These are phyloP conservation scores for Dispira parvispora DNA, from an alignment of 192 early-diverging fungal species.

Conservation along the genomic window DNA sequence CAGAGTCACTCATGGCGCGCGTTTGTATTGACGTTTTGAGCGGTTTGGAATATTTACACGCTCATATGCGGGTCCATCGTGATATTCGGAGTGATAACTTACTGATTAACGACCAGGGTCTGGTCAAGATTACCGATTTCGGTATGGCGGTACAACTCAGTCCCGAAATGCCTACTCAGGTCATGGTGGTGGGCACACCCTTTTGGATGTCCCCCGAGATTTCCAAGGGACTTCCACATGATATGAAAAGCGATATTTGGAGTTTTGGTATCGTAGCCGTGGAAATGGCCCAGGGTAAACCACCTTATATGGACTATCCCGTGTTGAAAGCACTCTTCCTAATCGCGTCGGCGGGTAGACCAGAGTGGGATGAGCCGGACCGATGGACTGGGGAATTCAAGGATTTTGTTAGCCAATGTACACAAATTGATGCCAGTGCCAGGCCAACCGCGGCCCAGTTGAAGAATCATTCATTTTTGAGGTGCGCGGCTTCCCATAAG, in stretches of 20 bases:
- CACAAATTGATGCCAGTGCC: not conserved
- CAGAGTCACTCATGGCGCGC: slow-evolving; percentile 20
- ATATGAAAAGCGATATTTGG: slow-evolving; percentile 26
- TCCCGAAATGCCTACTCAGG: slow-evolving; percentile 18
- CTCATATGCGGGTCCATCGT: slow-evolving; percentile 27
- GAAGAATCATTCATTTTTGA: slow-evolving; percentile 1
- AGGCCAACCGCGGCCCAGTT: not conserved
- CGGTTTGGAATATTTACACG: slow-evolving; percentile 30
- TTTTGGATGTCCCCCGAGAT: slow-evolving; percentile 36
- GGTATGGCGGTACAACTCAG: slow-evolving; percentile 19
- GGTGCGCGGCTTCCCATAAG: not conserved
- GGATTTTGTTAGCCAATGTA: slow-evolving; percentile 5
- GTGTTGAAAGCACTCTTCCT: slow-evolving; percentile 30
- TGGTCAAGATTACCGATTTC: slow-evolving; percentile 48
- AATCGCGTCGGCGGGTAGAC: slow-evolving; percentile 24
- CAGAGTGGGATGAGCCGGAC: slow-evolving; percentile 13
- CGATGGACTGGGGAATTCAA: slow-evolving; percentile 6
- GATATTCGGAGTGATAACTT: slow-evolving; percentile 36
- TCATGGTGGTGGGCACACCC: slow-evolving; percentile 24
- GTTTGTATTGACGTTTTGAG: slow-evolving; percentile 26
- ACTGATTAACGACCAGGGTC: slow-evolving; percentile 31
- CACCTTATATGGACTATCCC: slow-evolving; percentile 32
- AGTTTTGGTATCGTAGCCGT: slow-evolving; percentile 24
- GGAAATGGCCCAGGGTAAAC: slow-evolving; percentile 33
- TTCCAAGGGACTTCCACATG: slow-evolving; percentile 25